phyloP scores from a whole-genome alignment of 257 asterid species.

The Buddleja alternifolia region DNA sequence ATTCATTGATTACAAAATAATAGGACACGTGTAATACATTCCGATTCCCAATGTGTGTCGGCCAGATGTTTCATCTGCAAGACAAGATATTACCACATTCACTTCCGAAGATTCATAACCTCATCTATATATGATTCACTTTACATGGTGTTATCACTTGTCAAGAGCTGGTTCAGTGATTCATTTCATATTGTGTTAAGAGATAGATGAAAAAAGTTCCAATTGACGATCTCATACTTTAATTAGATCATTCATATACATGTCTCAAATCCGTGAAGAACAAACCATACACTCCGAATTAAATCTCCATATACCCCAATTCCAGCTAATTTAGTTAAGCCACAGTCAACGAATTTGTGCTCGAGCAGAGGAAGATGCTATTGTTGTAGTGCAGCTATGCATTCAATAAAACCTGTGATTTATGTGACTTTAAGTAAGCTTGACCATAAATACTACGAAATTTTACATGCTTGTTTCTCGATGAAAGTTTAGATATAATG shows the following conservation, averaged over 20 bases:
- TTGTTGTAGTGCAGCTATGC: conserved; percentile 67
- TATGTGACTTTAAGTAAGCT: no score
- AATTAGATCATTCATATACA: conserved; percentile 4
- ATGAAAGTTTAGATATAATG: neutral
- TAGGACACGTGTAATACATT: no score
- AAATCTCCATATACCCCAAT: neutral
- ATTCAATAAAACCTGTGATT: no score
- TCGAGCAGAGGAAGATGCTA: conserved; percentile 9
- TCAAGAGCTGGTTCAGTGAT: no score
- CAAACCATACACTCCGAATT: neutral
- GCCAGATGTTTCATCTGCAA: no score
- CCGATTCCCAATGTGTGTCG: no score
- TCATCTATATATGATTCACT: no score
- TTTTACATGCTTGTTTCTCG: neutral
- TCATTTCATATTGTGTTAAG: no score
- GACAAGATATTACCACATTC: no score
- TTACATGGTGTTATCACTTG: no score
- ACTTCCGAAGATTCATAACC: no score
- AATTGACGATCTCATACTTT: neutral
- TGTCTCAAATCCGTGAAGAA: conserved; percentile 12
- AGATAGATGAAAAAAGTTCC: neutral
- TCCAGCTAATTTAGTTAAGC: conserved; percentile 25
- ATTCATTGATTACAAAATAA: no score
- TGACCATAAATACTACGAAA: neutral
- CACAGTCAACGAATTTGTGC: conserved; percentile 3